These are phyloP conservation scores for Aspergillus sp. DNA, from an alignment of 2,329 filamentous ascomycete genomes.

Conservation along the genomic window DNA sequence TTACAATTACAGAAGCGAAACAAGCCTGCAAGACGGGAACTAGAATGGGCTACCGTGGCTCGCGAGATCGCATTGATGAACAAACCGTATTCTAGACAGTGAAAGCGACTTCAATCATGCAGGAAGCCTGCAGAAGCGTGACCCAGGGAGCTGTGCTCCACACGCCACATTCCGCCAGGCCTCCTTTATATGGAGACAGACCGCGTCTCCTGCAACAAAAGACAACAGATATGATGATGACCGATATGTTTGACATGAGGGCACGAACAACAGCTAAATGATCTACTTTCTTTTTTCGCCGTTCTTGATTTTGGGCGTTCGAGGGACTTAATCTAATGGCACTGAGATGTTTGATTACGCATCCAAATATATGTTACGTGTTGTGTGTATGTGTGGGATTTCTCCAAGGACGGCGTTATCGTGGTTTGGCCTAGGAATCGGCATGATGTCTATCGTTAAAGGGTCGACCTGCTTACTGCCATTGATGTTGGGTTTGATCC, in stretches of 20 bases:
- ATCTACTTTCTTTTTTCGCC: conserved; percentile 8
- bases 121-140: neutral
- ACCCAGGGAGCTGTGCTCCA: neutral
- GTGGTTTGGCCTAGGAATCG: neutral
- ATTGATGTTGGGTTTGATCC: neutral
- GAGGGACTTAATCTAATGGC: conserved; percentile 17
- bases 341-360: conserved; percentile 8
- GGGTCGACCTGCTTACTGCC: neutral
- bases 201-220: neutral
- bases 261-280: conserved; percentile 17
- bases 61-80: conserved; percentile 96
- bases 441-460: neutral
- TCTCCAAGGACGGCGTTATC: neutral
- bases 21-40: conserved; percentile 66
- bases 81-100: conserved; percentile 77
- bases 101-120: conserved; percentile 5
- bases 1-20: conserved; percentile 60
- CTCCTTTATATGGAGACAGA: neutral
- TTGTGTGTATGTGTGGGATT: neutral
- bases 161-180: neutral
- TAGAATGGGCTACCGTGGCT: conserved; percentile 88
- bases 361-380: conserved; percentile 9
- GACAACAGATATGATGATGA: conserved; percentile 16
- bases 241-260: conserved; percentile 17
- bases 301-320: conserved; percentile 13